A percentile compares a stretch with the other conserved stretches of the same genome.
These are phyloP conservation scores for Plasmodium fragile DNA, from an alignment of 169 alveolate species.

Conservation along the genomic window DNA sequence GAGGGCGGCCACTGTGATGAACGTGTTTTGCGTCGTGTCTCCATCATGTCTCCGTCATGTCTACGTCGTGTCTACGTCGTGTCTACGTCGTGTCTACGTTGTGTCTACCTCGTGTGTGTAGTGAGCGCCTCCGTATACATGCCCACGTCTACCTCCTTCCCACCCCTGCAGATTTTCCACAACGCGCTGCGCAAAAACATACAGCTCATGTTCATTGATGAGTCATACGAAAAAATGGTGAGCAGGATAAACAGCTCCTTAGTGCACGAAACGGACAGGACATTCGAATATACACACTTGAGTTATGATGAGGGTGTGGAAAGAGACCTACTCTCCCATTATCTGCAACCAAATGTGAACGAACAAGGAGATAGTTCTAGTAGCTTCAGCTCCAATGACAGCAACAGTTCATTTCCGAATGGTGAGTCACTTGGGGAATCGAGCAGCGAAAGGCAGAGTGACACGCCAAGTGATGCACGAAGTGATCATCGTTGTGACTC, in stretches of 20 bases:
- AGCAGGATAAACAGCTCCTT: slow-evolving; percentile 30
- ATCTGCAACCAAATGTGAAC: neutral
- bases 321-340: neutral
- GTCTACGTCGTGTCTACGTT: neutral
- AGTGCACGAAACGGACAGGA: slow-evolving; percentile 44
- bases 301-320: slow-evolving; percentile 53
- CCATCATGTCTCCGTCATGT: neutral
- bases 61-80: neutral
- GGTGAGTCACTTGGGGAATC: neutral
- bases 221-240: slow-evolving; percentile 30
- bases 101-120: neutral
- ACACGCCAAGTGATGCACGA: neutral
- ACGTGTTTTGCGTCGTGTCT: too few species aligned
- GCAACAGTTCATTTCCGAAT: neutral
- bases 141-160: neutral
- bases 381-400: slow-evolving; percentile 11
- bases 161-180: slow-evolving; percentile 48
- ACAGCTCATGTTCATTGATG: slow-evolving; percentile 56
- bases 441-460: neutral
- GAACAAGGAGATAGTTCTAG: neutral
- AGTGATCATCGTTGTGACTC: neutral
- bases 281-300: slow-evolving; percentile 21
- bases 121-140: neutral
- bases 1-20: neutral
- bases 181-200: slow-evolving; percentile 42